Conservation (phyloP, 2,329 filamentous ascomycete species). For the Fusarium udum region DNA sequence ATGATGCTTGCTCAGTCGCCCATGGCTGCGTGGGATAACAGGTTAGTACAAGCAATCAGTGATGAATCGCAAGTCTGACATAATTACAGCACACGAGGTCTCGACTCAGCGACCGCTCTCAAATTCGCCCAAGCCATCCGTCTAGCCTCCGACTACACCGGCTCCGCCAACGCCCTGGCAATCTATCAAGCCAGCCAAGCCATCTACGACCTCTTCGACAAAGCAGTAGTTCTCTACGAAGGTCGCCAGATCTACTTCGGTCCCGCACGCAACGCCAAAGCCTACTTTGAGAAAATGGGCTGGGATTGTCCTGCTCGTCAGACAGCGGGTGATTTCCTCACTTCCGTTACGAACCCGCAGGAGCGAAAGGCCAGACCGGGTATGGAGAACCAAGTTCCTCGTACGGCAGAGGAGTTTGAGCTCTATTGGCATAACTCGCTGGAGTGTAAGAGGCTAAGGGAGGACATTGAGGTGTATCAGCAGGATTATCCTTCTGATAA, state of each 20-base stretch:
- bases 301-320: conserved; percentile 74
- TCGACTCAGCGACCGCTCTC: conserved; percentile 78
- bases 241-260: conserved; percentile 83
- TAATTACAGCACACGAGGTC: conserved; percentile 67
- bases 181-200: conserved; percentile 77
- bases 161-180: conserved; percentile 71
- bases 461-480: conserved; percentile 62
- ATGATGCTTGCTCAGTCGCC: conserved; percentile 72
- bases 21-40: conserved; percentile 75
- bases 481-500: conserved; percentile 55
- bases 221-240: conserved; percentile 78
- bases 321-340: conserved; percentile 76
- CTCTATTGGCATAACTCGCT: conserved; percentile 55
- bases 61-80: not conserved
- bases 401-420: conserved; percentile 76
- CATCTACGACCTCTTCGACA: conserved; percentile 80
- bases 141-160: conserved; percentile 70
- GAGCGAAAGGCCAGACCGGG: conserved; percentile 67
- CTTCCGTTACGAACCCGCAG: conserved; percentile 71
- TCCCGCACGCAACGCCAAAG: conserved; percentile 64
- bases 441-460: conserved; percentile 54
- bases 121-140: conserved; percentile 77
- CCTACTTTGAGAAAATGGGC: conserved; percentile 74
- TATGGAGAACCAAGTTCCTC: conserved; percentile 69
- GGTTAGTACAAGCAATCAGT: conserved; percentile 20